These are phyloP conservation scores for Schizochytrium sp. DNA, from an alignment of 108 stramenopile genomes.

Conservation along the genomic window DNA sequence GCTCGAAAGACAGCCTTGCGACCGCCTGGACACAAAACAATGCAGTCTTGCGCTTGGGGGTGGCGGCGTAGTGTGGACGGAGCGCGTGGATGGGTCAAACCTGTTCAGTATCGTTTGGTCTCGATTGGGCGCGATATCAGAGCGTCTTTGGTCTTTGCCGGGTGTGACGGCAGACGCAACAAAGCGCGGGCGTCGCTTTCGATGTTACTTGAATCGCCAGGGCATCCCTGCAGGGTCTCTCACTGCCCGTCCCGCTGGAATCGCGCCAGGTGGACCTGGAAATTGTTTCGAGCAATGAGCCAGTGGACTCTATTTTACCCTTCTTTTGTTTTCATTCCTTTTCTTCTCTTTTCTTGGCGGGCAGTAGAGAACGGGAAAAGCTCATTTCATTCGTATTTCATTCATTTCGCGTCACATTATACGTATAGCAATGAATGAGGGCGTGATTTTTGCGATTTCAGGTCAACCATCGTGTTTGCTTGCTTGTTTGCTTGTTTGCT, in stretches of 20 bases:
- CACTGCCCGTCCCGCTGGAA: background rate
- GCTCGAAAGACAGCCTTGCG: constrained; percentile 51
- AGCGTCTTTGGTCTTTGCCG: constrained; percentile 44
- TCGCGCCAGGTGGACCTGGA: constrained; percentile 17
- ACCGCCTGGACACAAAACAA: constrained; percentile 19
- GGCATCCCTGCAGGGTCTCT: constrained; percentile 27
- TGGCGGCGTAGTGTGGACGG: constrained; percentile 55
- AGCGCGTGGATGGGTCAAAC: constrained; percentile 54
- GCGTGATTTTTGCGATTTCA: no score
- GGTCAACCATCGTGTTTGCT: no score
- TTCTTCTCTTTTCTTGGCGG: no score
- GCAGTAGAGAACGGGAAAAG: no score
- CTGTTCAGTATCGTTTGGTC: constrained; percentile 54
- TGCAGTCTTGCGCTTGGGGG: constrained; percentile 53
- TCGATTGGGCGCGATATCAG: constrained; percentile 49
- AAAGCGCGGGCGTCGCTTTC: background rate
- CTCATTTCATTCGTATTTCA: no score
- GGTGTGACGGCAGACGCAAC: background rate
- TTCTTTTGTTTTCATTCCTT: no score
- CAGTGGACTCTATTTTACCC: no score
- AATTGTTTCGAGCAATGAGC: constrained; percentile 8
- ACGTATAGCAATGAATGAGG: no score
- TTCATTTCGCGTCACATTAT: no score
- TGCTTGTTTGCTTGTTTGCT: no score
- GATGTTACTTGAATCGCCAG: constrained; percentile 6